Conservation (phyloP, 2,329 filamentous ascomycete genomes). For the Malbranchea zuffiana region DNA sequence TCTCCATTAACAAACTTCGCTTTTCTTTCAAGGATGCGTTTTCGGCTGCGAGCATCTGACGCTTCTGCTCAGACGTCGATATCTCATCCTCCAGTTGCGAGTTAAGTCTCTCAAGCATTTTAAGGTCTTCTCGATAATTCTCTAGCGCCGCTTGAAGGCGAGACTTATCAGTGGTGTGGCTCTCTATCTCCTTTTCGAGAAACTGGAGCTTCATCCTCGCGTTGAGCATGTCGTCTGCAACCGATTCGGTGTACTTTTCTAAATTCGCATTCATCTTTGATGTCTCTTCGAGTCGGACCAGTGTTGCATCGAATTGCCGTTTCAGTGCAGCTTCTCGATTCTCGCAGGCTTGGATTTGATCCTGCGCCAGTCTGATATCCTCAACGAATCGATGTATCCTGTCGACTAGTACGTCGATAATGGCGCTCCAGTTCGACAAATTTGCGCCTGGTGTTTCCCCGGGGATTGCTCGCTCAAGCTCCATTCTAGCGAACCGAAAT, state of each 20-base stretch:
- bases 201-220: conserved; percentile 34
- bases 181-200: conserved; percentile 31
- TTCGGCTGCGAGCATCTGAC: conserved; percentile 25
- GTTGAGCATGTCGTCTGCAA: conserved; percentile 37
- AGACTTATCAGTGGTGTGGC: conserved; percentile 33
- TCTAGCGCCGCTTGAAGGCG: conserved; percentile 34
- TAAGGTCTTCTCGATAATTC: conserved; percentile 36
- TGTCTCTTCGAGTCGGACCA: conserved; percentile 29
- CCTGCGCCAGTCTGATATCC: conserved; percentile 25
- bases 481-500: conserved; percentile 35
- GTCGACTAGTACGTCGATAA: conserved; percentile 31
- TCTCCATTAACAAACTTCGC: conserved; percentile 21
- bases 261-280: conserved; percentile 28
- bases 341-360: conserved; percentile 24
- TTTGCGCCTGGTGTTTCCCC: conserved; percentile 33
- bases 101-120: conserved; percentile 34
- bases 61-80: conserved; percentile 21
- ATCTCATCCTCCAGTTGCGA: conserved; percentile 31
- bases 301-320: conserved; percentile 35
- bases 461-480: conserved; percentile 35
- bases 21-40: conserved; percentile 32
- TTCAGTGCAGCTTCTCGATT: conserved; percentile 32
- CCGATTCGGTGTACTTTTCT: conserved; percentile 31
- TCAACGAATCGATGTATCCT: conserved; percentile 29
- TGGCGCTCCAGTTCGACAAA: conserved; percentile 30